Evolutionary conservation across 371 early-diverging fungal species (phyloP).

Genomic region (Zychaea mexicana): DNA sequence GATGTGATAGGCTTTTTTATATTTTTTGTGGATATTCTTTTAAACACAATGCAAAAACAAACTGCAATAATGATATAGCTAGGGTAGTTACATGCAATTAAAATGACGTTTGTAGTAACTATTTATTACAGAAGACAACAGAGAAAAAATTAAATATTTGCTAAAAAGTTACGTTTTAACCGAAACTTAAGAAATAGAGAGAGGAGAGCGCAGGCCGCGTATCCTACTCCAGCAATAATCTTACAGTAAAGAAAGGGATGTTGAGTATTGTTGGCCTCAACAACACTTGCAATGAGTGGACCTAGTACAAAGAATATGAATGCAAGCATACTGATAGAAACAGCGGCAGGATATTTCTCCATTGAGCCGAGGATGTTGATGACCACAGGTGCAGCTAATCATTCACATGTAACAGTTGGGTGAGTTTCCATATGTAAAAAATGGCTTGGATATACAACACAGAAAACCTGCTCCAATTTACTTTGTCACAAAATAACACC

Average conservation of each 20-base stretch:
- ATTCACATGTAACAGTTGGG: neutral
- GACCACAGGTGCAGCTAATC: neutral
- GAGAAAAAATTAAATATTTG: no score
- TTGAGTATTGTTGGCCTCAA: neutral
- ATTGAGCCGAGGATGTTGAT: neutral
- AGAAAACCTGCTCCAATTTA: neutral
- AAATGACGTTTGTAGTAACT: no score
- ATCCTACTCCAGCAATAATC: neutral
- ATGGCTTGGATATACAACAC: no score
- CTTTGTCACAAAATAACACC: no score
- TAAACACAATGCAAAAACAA: no score
- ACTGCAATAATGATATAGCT: no score
- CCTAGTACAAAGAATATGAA: neutral
- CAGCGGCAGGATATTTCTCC: neutral
- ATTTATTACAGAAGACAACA: no score
- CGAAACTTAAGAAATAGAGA: neutral
- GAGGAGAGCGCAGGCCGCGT: neutral
- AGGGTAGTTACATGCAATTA: no score
- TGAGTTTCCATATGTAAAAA: neutral
- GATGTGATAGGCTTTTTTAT: no score
- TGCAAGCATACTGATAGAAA: neutral
- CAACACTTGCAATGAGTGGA: neutral
- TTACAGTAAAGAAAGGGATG: neutral
- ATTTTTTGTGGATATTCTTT: no score
- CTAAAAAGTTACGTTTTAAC: no score